These are phyloP conservation scores for Capronia americana DNA, from an alignment of 2,329 filamentous ascomycete genomes.

Conservation along the genomic window DNA sequence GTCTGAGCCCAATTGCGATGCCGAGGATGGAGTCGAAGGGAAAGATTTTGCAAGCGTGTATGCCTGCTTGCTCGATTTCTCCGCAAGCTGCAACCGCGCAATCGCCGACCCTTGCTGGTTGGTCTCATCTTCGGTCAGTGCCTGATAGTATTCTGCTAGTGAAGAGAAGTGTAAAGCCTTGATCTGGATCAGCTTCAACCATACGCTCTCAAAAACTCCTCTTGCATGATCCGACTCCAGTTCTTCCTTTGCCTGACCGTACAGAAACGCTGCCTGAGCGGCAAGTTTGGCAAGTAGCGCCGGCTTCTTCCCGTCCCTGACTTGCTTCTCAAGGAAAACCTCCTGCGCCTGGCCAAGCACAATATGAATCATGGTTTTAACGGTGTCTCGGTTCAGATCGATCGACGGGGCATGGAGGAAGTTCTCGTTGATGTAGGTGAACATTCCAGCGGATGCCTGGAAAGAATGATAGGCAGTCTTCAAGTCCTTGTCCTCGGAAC, in stretches of 20 bases:
- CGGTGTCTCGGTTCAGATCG: conserved; percentile 93
- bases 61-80: conserved; percentile 78
- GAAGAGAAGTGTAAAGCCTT: conserved; percentile 86
- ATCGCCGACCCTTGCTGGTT: conserved; percentile 87
- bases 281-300: conserved; percentile 91
- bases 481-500: conserved; percentile 87
- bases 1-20: conserved; percentile 82
- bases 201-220: conserved; percentile 92
- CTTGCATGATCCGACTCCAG: conserved; percentile 91
- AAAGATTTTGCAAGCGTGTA: conserved; percentile 78
- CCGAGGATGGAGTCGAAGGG: conserved; percentile 77
- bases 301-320: conserved; percentile 89
- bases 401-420: conserved; percentile 96
- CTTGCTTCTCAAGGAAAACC: conserved; percentile 96
- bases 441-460: conserved; percentile 98
- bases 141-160: conserved; percentile 91
- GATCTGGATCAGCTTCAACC: conserved; percentile 73
- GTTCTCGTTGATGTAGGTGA: conserved; percentile 99
- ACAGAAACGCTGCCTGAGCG: conserved; percentile 87
- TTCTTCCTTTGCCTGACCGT: conserved; percentile 84
- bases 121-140: conserved; percentile 85
- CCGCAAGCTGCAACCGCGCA: conserved; percentile 79
- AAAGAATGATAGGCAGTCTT: conserved; percentile 98
- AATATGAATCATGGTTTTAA: conserved; percentile 90
- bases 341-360: conserved; percentile 97